These are phyloP conservation scores for Sarocladium brachiariae DNA, from an alignment of 2,329 filamentous ascomycete genomes.

Conservation along the genomic window DNA sequence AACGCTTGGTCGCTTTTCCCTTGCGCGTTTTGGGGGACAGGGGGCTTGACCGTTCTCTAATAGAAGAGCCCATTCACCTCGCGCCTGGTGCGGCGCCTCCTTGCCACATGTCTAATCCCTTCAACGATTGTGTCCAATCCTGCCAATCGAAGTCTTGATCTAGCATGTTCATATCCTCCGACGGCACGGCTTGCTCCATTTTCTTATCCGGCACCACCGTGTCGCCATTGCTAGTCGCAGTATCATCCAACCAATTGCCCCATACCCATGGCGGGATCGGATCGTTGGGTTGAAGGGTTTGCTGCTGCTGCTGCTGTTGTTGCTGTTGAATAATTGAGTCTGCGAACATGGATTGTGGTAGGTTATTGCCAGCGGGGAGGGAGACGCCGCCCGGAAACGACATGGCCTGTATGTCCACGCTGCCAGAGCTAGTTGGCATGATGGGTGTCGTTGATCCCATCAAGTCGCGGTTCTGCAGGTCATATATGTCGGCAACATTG, in stretches of 20 bases:
- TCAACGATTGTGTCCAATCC: slow-evolving; percentile 34
- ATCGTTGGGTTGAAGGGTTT: not conserved
- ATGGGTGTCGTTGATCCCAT: not conserved
- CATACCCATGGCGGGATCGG: slow-evolving; percentile 34
- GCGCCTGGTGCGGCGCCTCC: not conserved
- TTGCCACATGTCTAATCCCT: slow-evolving; percentile 10
- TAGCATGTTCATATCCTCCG: slow-evolving; percentile 28
- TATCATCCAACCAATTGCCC: slow-evolving; percentile 23
- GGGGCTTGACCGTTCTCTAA: too few species aligned
- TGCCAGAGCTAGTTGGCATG: not conserved
- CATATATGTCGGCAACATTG: not conserved
- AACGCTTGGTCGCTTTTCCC: not conserved
- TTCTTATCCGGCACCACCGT: slow-evolving; percentile 14
- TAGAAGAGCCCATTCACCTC: too few species aligned
- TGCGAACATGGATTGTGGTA: not conserved
- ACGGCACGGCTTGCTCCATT: slow-evolving; percentile 16
- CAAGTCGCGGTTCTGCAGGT: not conserved
- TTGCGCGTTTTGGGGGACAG: too few species aligned
- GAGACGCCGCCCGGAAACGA: not conserved
- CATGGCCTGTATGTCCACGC: not conserved
- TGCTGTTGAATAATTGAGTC: slow-evolving; percentile 1
- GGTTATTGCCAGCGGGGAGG: not conserved
- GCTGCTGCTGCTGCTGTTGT: slow-evolving; percentile 14
- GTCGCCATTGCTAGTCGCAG: not conserved
- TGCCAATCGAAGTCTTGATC: slow-evolving; percentile 42